Percentiles rank a stretch among this genome's conserved stretches.
phyloP scores from a whole-genome alignment of 2,329 filamentous ascomycete genomes.

The Elsinoe batatas region DNA sequence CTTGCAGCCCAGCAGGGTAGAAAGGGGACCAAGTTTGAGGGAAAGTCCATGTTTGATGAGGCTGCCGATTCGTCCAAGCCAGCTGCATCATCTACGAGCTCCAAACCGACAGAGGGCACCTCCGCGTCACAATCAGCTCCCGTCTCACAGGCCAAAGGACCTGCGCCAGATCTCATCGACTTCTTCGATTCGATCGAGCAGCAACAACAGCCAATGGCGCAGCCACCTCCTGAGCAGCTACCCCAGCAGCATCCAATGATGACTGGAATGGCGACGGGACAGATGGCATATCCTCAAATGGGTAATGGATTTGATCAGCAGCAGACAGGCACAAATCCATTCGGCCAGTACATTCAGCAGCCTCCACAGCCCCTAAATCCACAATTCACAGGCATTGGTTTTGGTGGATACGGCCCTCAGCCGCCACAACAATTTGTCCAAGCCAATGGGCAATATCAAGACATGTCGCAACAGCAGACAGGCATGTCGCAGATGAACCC shows the following conservation, averaged over 20 bases:
- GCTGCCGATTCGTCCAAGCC: constrained; percentile 18
- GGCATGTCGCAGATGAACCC: constrained; percentile 22
- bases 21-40: constrained; percentile 37
- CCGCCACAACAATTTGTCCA: constrained; percentile 41
- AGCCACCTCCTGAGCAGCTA: constrained; percentile 24
- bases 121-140: constrained; percentile 19
- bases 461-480: constrained; percentile 29
- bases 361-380: constrained; percentile 45
- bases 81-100: constrained; percentile 26
- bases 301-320: constrained; percentile 17
- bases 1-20: constrained; percentile 75
- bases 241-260: constrained; percentile 35
- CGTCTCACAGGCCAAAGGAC: constrained; percentile 42
- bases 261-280: constrained; percentile 17
- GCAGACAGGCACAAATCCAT: constrained; percentile 30
- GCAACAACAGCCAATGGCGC: constrained; percentile 58
- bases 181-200: constrained; percentile 92
- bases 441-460: constrained; percentile 19
- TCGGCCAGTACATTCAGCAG: constrained; percentile 30
- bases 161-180: constrained; percentile 74
- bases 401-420: constrained; percentile 68
- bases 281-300: constrained; percentile 37
- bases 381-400: constrained; percentile 64
- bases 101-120: constrained; percentile 27
- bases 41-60: constrained; percentile 26